phyloP scores from a whole-genome alignment of 768 basidiomycete genomes.

The Neoboletus magnificus region DNA sequence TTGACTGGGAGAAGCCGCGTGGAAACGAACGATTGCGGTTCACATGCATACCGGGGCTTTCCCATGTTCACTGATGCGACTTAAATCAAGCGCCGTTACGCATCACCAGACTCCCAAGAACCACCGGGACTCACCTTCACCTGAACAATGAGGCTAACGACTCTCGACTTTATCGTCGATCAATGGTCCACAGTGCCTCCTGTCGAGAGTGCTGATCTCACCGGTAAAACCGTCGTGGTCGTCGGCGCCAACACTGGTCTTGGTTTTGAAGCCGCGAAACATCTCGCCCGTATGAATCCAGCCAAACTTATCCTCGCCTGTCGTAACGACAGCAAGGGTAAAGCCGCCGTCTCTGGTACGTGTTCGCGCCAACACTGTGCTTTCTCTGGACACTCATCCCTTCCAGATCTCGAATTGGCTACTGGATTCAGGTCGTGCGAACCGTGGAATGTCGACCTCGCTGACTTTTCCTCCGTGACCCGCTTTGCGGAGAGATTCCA shows the following conservation, averaged over 20 bases:
- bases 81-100: too few relatives aligned
- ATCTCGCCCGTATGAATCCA: slow-evolving; percentile 32
- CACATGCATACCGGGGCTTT: too few relatives aligned
- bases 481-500: slow-evolving; percentile 10
- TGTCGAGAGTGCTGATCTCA: slow-evolving; percentile 20
- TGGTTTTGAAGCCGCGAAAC: slow-evolving; percentile 31
- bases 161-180: slow-evolving; percentile 1
- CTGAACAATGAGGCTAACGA: slow-evolving; percentile 10
- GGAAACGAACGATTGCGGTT: too few relatives aligned
- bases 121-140: neutral
- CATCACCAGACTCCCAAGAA: too few relatives aligned
- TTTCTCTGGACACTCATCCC: neutral
- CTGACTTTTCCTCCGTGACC: slow-evolving; percentile 14
- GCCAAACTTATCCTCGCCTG: slow-evolving; percentile 28
- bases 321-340: slow-evolving; percentile 26
- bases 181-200: slow-evolving; percentile 19
- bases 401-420: slow-evolving; percentile 18
- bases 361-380: neutral
- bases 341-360: slow-evolving; percentile 21
- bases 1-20: too few relatives aligned
- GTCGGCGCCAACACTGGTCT: slow-evolving; percentile 34
- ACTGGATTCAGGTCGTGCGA: slow-evolving; percentile 30
- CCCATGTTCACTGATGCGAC: too few relatives aligned
- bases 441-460: slow-evolving; percentile 8
- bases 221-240: slow-evolving; percentile 31